Conservation (phyloP, 1,284 basidiomycete genomes). For the Irpex sp. region DNA sequence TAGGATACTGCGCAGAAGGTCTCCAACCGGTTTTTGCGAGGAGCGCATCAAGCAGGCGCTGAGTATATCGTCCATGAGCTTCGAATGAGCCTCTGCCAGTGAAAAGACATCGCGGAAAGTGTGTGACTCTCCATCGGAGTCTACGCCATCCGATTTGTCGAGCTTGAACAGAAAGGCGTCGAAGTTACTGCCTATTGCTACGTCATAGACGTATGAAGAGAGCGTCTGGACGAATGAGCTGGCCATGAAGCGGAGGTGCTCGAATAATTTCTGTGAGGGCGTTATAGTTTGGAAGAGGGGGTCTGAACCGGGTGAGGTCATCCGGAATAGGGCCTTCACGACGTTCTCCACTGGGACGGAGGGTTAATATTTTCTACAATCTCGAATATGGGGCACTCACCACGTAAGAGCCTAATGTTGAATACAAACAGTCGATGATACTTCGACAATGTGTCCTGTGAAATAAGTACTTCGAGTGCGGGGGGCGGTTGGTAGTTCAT, state of each 20-base stretch:
- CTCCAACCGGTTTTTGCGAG: slow-evolving; percentile 63
- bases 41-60: slow-evolving; percentile 76
- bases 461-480: slow-evolving; percentile 68
- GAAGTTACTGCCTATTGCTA: slow-evolving; percentile 73
- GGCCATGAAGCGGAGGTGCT: slow-evolving; percentile 70
- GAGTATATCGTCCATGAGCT: slow-evolving; percentile 71
- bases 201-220: slow-evolving; percentile 71
- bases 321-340: slow-evolving; percentile 60
- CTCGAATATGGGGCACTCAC: slow-evolving; percentile 32
- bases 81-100: slow-evolving; percentile 67
- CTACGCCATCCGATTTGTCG: slow-evolving; percentile 14
- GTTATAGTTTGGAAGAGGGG: slow-evolving; percentile 62
- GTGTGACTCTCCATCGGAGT: background rate
- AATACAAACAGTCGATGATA: slow-evolving; percentile 82
- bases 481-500: slow-evolving; percentile 82
- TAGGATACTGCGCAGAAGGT: slow-evolving; percentile 63
- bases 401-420: slow-evolving; percentile 72
- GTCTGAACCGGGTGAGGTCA: slow-evolving; percentile 39
- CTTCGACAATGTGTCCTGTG: slow-evolving; percentile 68
- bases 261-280: slow-evolving; percentile 47
- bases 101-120: slow-evolving; percentile 72
- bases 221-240: slow-evolving; percentile 66
- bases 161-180: slow-evolving; percentile 53
- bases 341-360: slow-evolving; percentile 62
- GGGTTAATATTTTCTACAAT: too few relatives aligned